Conservation (phyloP, 140 eudicot genomes). For the Oenanthe javanica region DNA sequence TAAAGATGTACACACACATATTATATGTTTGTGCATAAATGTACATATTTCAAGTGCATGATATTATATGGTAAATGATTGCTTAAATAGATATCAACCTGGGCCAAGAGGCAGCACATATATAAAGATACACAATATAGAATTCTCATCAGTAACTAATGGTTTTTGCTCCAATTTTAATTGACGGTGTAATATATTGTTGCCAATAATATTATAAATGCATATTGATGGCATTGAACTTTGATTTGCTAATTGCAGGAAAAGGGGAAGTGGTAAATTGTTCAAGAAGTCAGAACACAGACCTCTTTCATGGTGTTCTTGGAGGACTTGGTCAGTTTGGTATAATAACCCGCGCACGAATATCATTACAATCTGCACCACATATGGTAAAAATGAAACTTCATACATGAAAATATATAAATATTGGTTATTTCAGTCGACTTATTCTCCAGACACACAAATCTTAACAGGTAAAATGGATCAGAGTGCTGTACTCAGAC, state of each 20-base stretch:
- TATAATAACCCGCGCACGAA: constrained; percentile 75
- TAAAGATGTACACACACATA: constrained; percentile 2
- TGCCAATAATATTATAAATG: neutral
- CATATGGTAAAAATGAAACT: constrained; percentile 33
- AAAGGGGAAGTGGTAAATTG: constrained; percentile 71
- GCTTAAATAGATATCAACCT: neutral
- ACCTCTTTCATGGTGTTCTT: constrained; percentile 75
- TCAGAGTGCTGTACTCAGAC: constrained; percentile 71
- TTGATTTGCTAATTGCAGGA: constrained; percentile 36
- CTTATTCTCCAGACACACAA: neutral
- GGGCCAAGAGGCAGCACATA: neutral
- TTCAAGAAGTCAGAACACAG: constrained; percentile 66
- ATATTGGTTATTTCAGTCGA: neutral
- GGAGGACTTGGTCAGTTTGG: constrained; percentile 95
- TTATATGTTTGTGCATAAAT: neutral
- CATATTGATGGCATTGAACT: neutral
- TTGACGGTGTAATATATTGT: neutral
- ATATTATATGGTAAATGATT: neutral
- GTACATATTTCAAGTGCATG: neutral
- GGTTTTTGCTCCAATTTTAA: neutral
- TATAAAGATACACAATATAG: neutral
- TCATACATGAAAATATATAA: neutral
- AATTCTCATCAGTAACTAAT: neutral
- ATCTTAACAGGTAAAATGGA: constrained; percentile 65
- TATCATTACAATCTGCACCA: constrained; percentile 66